These are phyloP conservation scores for Pseudomonodictys pantanalensis DNA, from an alignment of 495 filamentous ascomycete species.

Conservation along the genomic window DNA sequence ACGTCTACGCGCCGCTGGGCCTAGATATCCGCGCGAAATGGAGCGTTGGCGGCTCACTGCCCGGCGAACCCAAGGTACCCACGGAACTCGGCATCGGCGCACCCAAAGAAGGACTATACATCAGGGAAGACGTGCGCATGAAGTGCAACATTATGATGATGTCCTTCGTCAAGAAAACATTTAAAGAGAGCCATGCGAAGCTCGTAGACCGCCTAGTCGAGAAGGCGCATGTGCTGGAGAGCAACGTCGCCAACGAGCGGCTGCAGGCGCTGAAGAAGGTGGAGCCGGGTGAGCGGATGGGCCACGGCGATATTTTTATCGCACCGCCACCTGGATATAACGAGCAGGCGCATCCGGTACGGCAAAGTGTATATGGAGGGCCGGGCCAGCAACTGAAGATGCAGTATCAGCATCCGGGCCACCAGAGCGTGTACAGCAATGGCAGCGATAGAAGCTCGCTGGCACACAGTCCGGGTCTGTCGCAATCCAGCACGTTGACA, in stretches of 20 bases:
- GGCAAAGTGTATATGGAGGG: no score
- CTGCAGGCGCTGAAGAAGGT: conserved; percentile 15
- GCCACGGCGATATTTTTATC: conserved; percentile 21
- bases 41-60: conserved; percentile 59
- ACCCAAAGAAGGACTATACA: conserved; percentile 64
- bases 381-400: no score
- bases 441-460: neutral
- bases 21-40: conserved; percentile 69
- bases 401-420: neutral
- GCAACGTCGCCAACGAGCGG: conserved; percentile 21
- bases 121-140: conserved; percentile 75
- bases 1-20: conserved; percentile 67
- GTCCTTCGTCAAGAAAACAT: conserved; percentile 69
- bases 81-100: conserved; percentile 59
- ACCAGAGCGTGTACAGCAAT: conserved; percentile 13
- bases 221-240: conserved; percentile 49
- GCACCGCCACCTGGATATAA: conserved; percentile 24
- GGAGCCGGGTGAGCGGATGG: conserved; percentile 18
- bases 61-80: conserved; percentile 58
- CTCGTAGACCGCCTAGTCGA: conserved; percentile 64
- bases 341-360: no score
- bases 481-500: conserved; percentile 7
- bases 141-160: conserved; percentile 71
- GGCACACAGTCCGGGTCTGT: conserved; percentile 16
- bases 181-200: conserved; percentile 65